phyloP scores from a whole-genome alignment of 225 moss, liverwort and hornwort genomes.

The Physcomitrium patens region DNA sequence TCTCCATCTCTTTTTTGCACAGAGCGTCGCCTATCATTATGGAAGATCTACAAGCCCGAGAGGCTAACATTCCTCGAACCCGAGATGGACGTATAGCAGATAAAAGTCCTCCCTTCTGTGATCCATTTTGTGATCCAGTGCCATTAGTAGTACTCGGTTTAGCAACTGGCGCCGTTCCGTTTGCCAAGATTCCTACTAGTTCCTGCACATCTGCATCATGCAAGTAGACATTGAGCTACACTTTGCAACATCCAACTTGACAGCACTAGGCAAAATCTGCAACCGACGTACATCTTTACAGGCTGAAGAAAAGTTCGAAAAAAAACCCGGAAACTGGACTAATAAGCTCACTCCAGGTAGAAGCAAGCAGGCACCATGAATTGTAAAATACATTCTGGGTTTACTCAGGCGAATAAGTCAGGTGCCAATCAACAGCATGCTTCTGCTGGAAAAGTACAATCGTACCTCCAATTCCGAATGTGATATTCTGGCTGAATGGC shows the following conservation, averaged over 20 bases:
- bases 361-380: too few relatives aligned
- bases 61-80: constrained; percentile 89
- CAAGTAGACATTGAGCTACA: neutral
- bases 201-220: constrained; percentile 76
- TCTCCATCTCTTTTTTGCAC: constrained; percentile 90
- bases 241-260: neutral
- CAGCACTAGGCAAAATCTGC: neutral
- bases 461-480: constrained; percentile 88
- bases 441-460: neutral
- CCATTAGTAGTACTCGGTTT: constrained; percentile 31
- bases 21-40: constrained; percentile 96
- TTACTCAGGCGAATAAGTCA: neutral
- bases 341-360: too few relatives aligned
- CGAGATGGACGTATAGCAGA: constrained; percentile 64
- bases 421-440: neutral
- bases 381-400: neutral
- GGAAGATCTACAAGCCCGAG: constrained; percentile 92
- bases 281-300: neutral
- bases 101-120: constrained; percentile 50
- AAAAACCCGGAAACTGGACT: too few relatives aligned
- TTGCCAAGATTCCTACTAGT: constrained; percentile 70
- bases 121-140: constrained; percentile 27
- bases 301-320: too few relatives aligned
- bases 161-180: constrained; percentile 58
- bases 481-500: constrained; percentile 93